A percentile compares a stretch with the other conserved stretches of the same genome.
Conservation (phyloP, 306 rosid genomes). For the Cucumis hystrix region DNA sequence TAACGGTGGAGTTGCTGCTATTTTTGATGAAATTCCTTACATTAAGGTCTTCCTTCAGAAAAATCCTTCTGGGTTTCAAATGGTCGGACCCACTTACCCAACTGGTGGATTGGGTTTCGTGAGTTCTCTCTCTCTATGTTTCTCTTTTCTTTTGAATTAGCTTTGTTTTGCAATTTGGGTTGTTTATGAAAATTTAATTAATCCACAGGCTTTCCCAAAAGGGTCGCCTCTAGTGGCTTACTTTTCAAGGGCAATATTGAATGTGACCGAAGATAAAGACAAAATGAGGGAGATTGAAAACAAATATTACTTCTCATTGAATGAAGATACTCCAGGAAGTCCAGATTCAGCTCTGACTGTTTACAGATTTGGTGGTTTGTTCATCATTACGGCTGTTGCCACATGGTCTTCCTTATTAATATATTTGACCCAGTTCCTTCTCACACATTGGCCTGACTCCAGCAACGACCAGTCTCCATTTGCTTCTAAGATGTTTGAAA, state of each 20-base stretch:
- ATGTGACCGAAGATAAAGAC: slow-evolving; percentile 12
- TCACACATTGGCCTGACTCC: background rate
- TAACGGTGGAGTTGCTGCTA: slow-evolving; percentile 30
- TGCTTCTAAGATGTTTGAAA: too few species aligned
- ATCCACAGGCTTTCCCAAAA: slow-evolving; percentile 24
- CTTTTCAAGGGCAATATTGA: slow-evolving; percentile 31
- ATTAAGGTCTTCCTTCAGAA: slow-evolving; percentile 19
- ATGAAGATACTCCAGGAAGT: background rate
- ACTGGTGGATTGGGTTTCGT: slow-evolving; percentile 34
- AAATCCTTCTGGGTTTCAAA: slow-evolving; percentile 11
- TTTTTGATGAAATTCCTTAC: slow-evolving; percentile 26
- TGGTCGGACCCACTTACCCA: slow-evolving; percentile 28
- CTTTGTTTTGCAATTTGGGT: background rate
- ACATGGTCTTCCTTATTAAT: background rate
- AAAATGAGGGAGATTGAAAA: background rate
- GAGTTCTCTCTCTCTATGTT: background rate
- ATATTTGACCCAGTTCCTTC: background rate
- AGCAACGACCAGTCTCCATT: background rate
- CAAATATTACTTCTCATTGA: background rate
- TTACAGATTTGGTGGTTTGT: background rate
- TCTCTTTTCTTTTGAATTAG: background rate
- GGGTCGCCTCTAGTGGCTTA: slow-evolving; percentile 26
- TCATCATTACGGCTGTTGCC: background rate
- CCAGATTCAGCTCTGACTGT: background rate
- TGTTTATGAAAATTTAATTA: background rate